A percentile compares a stretch with the other conserved stretches of the same genome.
phyloP scores from a whole-genome alignment of 306 rosid genomes.

The Pyrus betulifolia region DNA sequence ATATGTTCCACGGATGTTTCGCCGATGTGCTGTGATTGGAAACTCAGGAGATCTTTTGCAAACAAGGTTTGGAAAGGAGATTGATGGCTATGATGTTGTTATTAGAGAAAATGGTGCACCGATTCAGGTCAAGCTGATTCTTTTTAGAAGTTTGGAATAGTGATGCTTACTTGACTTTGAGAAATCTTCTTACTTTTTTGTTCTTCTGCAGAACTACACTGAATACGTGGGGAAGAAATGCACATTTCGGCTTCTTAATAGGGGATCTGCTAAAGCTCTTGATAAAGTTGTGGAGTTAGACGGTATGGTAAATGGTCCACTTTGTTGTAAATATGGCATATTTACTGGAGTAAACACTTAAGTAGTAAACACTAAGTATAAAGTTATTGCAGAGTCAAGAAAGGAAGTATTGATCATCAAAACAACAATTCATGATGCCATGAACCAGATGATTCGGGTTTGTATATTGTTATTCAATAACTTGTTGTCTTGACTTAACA shows the following conservation, averaged over 20 bases:
- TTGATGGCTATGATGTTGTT: constrained; percentile 76
- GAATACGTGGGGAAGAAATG: constrained; percentile 76
- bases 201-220: constrained; percentile 60
- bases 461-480: constrained; percentile 9
- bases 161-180: constrained; percentile 2
- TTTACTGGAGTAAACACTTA: constrained; percentile 15
- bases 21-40: constrained; percentile 94
- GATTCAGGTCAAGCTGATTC: constrained; percentile 44
- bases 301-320: constrained; percentile 39
- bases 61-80: constrained; percentile 86
- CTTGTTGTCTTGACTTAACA: background rate
- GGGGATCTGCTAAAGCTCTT: constrained; percentile 97
- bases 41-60: constrained; percentile 94
- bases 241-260: constrained; percentile 91
- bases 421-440: constrained; percentile 89
- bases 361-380: constrained; percentile 17
- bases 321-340: constrained; percentile 7
- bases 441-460: constrained; percentile 88
- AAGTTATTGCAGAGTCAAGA: constrained; percentile 59
- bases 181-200: constrained; percentile 15
- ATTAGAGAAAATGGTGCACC: constrained; percentile 99
- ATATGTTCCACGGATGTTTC: constrained; percentile 76
- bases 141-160: background rate
- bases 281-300: constrained; percentile 90
- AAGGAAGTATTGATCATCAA: constrained; percentile 86